Evolutionary conservation across 2,329 filamentous ascomycete genomes (phyloP).

Genomic region (Amylocarpus encephaloides): DNA sequence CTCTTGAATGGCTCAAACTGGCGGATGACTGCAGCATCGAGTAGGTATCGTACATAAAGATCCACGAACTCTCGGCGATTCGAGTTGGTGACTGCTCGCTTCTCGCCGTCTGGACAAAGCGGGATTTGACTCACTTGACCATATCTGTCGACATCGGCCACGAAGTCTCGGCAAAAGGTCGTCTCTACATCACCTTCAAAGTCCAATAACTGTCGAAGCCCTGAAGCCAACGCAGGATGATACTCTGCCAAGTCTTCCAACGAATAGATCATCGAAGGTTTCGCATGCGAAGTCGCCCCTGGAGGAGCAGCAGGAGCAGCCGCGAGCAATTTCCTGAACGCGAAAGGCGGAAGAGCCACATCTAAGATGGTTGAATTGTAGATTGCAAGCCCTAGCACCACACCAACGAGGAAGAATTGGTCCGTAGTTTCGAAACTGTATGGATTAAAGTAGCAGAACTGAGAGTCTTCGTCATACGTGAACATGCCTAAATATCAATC

Average conservation of each 20-base stretch:
- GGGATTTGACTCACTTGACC: conserved; percentile 61
- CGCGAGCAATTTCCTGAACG: conserved; percentile 79
- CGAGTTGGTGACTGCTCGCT: conserved; percentile 69
- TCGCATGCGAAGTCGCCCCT: conserved; percentile 49
- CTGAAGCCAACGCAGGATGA: conserved; percentile 66
- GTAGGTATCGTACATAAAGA: conserved; percentile 70
- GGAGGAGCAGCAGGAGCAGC: conserved; percentile 59
- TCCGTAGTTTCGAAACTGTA: conserved; percentile 85
- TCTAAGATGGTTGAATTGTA: conserved; percentile 94
- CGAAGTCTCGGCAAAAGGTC: conserved; percentile 77
- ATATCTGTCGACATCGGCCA: conserved; percentile 70
- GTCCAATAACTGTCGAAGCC: conserved; percentile 69
- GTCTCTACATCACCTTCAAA: conserved; percentile 78
- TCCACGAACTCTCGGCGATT: conserved; percentile 86
- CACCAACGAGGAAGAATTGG: conserved; percentile 85
- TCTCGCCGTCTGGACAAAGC: conserved; percentile 68
- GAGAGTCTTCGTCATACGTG: conserved; percentile 83
- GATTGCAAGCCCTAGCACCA: conserved; percentile 81
- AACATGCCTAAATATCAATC: conserved; percentile 63
- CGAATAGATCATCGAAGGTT: conserved; percentile 63
- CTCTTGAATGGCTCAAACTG: conserved; percentile 93
- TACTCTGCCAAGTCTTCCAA: conserved; percentile 80
- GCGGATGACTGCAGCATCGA: conserved; percentile 69
- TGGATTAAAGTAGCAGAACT: conserved; percentile 90
- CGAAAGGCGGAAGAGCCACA: conserved; percentile 79